These are phyloP conservation scores for Rhynchosporium agropyri DNA, from an alignment of 2,329 filamentous ascomycete genomes.

Conservation along the genomic window DNA sequence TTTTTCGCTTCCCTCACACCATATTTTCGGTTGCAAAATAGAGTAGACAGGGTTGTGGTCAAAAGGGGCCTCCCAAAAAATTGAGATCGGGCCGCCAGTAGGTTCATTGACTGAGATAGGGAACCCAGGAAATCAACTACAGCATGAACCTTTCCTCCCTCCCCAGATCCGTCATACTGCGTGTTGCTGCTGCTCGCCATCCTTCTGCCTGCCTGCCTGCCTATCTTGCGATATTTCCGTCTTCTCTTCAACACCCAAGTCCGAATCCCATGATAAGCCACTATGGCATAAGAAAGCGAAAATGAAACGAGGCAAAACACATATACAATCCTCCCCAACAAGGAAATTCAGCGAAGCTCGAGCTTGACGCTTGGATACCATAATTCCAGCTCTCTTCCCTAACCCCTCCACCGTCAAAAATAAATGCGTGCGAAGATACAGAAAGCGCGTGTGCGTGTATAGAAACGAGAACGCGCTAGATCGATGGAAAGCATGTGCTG, in stretches of 20 bases:
- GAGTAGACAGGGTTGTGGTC: conserved; percentile 20
- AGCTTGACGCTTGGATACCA: conserved; percentile 12
- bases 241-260: conserved; percentile 14
- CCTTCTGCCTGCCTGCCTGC: neutral
- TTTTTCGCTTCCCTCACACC: neutral
- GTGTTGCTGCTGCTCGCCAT: neutral
- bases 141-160: conserved; percentile 20
- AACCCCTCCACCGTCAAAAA: neutral
- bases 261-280: neutral
- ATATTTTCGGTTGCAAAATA: neutral
- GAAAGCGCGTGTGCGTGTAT: neutral
- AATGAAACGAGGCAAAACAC: conserved; percentile 14
- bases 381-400: neutral
- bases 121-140: conserved; percentile 16
- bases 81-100: conserved; percentile 35
- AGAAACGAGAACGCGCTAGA: conserved; percentile 1
- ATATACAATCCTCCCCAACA: conserved; percentile 5
- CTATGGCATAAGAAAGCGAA: neutral
- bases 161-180: neutral
- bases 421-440: neutral
- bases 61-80: conserved; percentile 39
- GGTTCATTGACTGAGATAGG: conserved; percentile 27
- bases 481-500: too few species aligned
- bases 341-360: neutral
- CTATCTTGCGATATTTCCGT: conserved; percentile 21